These are phyloP conservation scores for Tremella mesenterica DNA, from an alignment of 768 basidiomycete genomes.

Conservation along the genomic window DNA sequence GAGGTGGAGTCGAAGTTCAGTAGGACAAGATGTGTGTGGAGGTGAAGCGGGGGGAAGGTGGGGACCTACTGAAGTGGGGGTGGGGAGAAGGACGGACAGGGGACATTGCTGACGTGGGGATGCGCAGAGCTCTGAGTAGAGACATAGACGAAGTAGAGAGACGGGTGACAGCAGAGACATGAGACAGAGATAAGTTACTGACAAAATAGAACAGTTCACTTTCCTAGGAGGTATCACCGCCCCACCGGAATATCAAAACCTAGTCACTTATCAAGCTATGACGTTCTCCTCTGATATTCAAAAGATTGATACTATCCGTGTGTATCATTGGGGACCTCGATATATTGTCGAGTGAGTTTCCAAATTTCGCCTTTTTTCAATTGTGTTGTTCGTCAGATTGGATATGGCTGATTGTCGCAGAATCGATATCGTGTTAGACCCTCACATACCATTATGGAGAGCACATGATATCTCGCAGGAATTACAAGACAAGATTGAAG, in stretches of 20 bases:
- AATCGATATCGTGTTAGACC: constrained; percentile 81
- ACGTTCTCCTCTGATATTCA: constrained; percentile 82
- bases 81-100: no score
- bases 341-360: constrained; percentile 94
- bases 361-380: background rate
- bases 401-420: no score
- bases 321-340: constrained; percentile 62
- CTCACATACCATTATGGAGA: constrained; percentile 73
- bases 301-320: constrained; percentile 81
- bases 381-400: background rate
- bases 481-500: constrained; percentile 62
- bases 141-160: no score
- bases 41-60: no score
- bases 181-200: no score
- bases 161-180: no score
- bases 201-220: constrained; percentile 56
- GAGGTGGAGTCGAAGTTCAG: no score
- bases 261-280: constrained; percentile 83
- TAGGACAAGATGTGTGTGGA: no score
- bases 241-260: constrained; percentile 74
- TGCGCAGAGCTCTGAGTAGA: no score
- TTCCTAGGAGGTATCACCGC: constrained; percentile 87
- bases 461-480: constrained; percentile 45
- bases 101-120: no score
- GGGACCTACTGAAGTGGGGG: no score